Evolutionary conservation across 1,284 basidiomycete genomes (phyloP).

Genomic region (Afroboletus lepidellus): DNA sequence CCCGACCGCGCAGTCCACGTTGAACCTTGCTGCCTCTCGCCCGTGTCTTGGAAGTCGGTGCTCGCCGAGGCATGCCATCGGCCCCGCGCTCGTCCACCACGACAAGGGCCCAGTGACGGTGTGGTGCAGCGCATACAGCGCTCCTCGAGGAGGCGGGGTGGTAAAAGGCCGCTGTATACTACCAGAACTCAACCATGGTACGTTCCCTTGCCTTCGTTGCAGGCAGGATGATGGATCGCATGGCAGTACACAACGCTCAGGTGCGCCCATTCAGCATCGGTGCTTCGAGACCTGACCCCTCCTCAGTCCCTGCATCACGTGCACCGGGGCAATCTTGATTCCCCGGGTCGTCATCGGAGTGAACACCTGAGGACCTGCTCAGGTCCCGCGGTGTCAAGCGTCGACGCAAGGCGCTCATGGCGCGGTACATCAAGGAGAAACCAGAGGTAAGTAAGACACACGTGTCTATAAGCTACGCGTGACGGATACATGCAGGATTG

Average conservation of each 20-base stretch:
- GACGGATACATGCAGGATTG: conserved; percentile 41
- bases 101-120: conserved; percentile 28
- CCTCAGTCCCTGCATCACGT: conserved; percentile 64
- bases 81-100: conserved; percentile 46
- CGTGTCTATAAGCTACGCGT: background rate
- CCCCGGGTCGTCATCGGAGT: conserved; percentile 62
- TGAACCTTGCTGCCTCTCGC: no score
- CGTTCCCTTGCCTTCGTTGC: background rate
- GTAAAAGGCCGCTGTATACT: conserved; percentile 43
- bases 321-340: conserved; percentile 58
- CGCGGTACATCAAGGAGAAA: conserved; percentile 46
- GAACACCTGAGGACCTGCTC: conserved; percentile 49
- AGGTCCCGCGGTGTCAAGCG: conserved; percentile 48
- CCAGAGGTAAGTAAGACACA: conserved; percentile 44
- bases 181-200: conserved; percentile 45
- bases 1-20: no score
- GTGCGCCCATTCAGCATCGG: conserved; percentile 23
- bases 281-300: no score
- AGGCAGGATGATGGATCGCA: background rate
- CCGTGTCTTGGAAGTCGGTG: no score
- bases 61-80: conserved; percentile 52
- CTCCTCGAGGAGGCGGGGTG: conserved; percentile 52
- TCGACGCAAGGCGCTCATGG: conserved; percentile 45
- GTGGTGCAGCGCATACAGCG: conserved; percentile 52
- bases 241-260: conserved; percentile 48